Base-by-base conservation (phyloP, 176 grass and related monocot genomes). In the Carex pumila region DNA sequence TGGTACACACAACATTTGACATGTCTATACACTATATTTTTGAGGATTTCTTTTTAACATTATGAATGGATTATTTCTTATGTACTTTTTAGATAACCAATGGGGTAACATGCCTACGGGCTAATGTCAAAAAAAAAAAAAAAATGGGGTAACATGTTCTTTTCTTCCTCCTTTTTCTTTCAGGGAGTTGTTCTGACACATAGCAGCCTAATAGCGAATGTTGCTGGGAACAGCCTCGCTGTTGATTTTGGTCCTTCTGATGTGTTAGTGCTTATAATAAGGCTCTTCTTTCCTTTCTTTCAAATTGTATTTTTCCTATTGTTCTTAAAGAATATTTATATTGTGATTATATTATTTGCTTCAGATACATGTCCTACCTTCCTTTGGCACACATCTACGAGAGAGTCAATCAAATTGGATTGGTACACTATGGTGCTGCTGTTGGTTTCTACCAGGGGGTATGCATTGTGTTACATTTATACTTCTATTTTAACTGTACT, bases 371-470 rank as follows among this genome's bases (percentile, higher is more conserved):
- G 53, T 98, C 95, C 4, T 98, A 94, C 84, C 85, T 98, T 84
- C 95, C 95, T 81, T 83, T 98, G 53, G 95, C 95, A 80, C 95
- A 98, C 86, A 98, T 98, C 39, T 98, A 98, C 0, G 95, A 98
- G 86, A 89, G 95, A 30, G 89, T 55, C 64, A 91, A 93, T 81
- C 95, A 98, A 90, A 36, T 94, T 88, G 79, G 81, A 73, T 18
- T 93, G 88, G 85, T 91, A 83, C 89, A 91, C 65, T 84, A 43
- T 67, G 95, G 95, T 56, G 88, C 83, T 89, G 89, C 95, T 70
- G 54, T 91, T 90, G 95, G 95, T 75, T 98, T 98, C 89, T 98
- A 98, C 85, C 95, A 98, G 90, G 95, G 95, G 92, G 92, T 98
- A 94, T 73, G 36, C 79, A 79, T 36, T 36, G 39, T 71, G 17